Conservation (phyloP, 768 basidiomycete species). For the Mycena indigotica region DNA sequence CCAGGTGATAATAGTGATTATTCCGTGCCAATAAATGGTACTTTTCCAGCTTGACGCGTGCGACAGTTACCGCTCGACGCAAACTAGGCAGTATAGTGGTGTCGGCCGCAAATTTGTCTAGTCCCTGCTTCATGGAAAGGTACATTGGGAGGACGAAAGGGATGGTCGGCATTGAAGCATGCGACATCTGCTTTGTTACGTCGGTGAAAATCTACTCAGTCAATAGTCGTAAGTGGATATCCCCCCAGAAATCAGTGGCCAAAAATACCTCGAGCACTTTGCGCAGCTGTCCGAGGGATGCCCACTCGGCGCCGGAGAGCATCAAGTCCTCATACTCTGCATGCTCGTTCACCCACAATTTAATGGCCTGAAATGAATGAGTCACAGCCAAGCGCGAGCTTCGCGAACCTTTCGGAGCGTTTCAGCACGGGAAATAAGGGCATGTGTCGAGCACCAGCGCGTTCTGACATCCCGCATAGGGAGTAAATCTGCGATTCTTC, state of each 20-base stretch:
- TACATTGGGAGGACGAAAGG: constrained; percentile 36
- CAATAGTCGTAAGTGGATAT: background rate
- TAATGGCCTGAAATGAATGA: constrained; percentile 34
- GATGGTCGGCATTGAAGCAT: constrained; percentile 27
- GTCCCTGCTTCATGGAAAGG: constrained; percentile 26
- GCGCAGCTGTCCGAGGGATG: constrained; percentile 20
- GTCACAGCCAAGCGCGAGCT: too few relatives aligned
- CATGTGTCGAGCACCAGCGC: constrained; percentile 39
- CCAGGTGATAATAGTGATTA: constrained; percentile 31
- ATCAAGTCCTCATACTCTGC: constrained; percentile 16
- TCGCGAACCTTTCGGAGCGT: too few relatives aligned
- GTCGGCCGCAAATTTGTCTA: constrained; percentile 9
- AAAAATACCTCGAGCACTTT: constrained; percentile 25
- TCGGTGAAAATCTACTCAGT: constrained; percentile 31
- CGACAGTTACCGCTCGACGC: constrained; percentile 23
- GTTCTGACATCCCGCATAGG: constrained; percentile 36
- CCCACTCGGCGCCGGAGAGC: constrained; percentile 26
- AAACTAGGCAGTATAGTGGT: constrained; percentile 6
- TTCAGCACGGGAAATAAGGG: constrained; percentile 35
- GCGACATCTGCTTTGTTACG: constrained; percentile 32
- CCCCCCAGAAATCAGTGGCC: background rate
- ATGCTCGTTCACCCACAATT: constrained; percentile 32
- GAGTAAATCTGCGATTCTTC: constrained; percentile 23
- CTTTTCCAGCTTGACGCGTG: constrained; percentile 30
- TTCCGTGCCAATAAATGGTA: constrained; percentile 26